A percentile compares a stretch with the other conserved stretches of the same genome.
phyloP scores from a whole-genome alignment of 139 green algal species.

The Tetratostichococcus sp. region DNA sequence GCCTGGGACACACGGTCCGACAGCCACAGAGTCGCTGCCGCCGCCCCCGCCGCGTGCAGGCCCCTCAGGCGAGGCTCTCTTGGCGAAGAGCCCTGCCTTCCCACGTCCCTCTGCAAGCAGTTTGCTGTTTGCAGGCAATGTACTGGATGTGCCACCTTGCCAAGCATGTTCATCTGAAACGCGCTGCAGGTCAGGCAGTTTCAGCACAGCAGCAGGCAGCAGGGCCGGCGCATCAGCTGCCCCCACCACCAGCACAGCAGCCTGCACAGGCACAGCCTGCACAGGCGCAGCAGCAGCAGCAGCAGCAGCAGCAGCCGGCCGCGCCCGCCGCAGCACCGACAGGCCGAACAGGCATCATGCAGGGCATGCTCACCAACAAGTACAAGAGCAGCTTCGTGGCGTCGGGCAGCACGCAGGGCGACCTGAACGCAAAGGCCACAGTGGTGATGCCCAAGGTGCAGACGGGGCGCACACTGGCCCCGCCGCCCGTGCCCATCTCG shows the following conservation, averaged over 20 bases:
- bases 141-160: no score
- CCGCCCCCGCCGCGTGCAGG: not conserved
- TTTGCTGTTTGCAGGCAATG: no score
- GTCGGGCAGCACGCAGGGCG: conserved; percentile 48
- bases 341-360: conserved; percentile 20
- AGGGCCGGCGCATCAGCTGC: no score
- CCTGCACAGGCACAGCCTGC: conserved; percentile 1
- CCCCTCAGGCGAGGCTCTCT: not conserved
- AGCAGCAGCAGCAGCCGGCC: conserved; percentile 2
- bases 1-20: not conserved
- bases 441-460: conserved; percentile 58
- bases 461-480: conserved; percentile 10
- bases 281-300: no score
- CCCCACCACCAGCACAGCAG: conserved; percentile 8
- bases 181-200: no score
- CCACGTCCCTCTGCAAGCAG: no score
- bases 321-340: conserved; percentile 1
- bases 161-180: no score
- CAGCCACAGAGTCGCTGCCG: not conserved
- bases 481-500: conserved; percentile 55
- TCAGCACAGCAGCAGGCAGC: conserved; percentile 4
- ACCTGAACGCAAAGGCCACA: conserved; percentile 36
- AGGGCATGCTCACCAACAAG: conserved; percentile 23
- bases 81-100: no score
- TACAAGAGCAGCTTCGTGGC: conserved; percentile 63